Base-by-base conservation (phyloP, 2,329 filamentous ascomycete genomes). In the Boeremia exigua region DNA sequence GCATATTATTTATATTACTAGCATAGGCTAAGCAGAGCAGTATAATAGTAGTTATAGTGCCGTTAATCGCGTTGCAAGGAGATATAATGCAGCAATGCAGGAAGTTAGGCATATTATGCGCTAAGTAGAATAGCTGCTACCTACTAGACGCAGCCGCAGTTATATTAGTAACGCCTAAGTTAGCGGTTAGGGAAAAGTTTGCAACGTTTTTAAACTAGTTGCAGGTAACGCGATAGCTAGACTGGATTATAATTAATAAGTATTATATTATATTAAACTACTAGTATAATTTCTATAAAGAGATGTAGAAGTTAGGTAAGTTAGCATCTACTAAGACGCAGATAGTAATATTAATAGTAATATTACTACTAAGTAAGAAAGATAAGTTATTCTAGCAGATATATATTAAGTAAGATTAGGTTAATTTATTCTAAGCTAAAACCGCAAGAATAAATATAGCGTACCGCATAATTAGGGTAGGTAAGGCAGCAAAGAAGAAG, bases 1-100 rank as follows among this genome's bases (percentile, higher is more conserved):
- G 65, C 40, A 39, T 71, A 19, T 56, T 69, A 30, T 71, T 71
- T 37, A 70, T 70, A 54, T 58, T 70, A 52, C 67, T 58, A 42
- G 61, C 55, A n/a, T 63, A 36, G 49, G 45, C 49, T n/a, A 50
- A 58, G 48, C 45, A 48, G 29, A 46, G 47, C 3, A 49, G 63
- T 0, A 58, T 36, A 9, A 70, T 48, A 14, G 48, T 70, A 11
- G 57, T 71, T 9, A 55, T 70, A 1, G 59, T 69, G 9, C 68
- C 54, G 48, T 59, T 70, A 38, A 47, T 66, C 14, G 36, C 53
- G 17, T 62, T 70, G 17, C 47, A 58, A n/a, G 39, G 53, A 48
- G 58, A 69, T 40, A 66, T 71, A 39, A 60, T 48, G 45, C 25
- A 44, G 33, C 46, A 60, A 15, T 68, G 45, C 37, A 54, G 54